These are phyloP conservation scores for Alternaria burnsii DNA, from an alignment of 2,329 filamentous ascomycete genomes.

Conservation along the genomic window DNA sequence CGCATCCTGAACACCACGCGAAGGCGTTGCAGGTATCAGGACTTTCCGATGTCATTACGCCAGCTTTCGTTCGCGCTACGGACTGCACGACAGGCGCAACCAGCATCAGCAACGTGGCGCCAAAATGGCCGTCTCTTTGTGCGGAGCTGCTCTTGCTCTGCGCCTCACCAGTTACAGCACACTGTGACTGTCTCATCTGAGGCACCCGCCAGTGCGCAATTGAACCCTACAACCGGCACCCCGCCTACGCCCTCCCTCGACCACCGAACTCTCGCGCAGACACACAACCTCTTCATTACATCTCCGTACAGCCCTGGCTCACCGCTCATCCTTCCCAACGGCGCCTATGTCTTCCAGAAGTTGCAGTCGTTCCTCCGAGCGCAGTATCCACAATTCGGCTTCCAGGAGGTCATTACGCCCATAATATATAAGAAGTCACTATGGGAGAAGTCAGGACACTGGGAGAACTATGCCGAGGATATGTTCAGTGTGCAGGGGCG, in stretches of 20 bases:
- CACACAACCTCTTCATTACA: slow-evolving; percentile 79
- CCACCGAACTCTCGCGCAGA: slow-evolving; percentile 60
- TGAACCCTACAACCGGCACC: slow-evolving; percentile 43
- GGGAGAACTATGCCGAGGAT: slow-evolving; percentile 89
- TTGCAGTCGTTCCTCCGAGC: slow-evolving; percentile 81
- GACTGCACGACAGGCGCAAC: slow-evolving; percentile 17
- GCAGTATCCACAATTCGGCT: slow-evolving; percentile 85
- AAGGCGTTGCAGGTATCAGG: slow-evolving; percentile 23
- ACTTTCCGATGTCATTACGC: slow-evolving; percentile 45
- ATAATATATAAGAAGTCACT: slow-evolving; percentile 90
- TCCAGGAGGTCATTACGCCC: slow-evolving; percentile 87
- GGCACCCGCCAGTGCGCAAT: slow-evolving; percentile 28
- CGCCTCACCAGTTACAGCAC: slow-evolving; percentile 37
- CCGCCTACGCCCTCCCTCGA: slow-evolving; percentile 55
- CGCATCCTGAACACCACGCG: slow-evolving; percentile 26
- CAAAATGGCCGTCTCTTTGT: slow-evolving; percentile 21
- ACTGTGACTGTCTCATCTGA: slow-evolving; percentile 31
- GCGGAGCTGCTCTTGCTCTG: slow-evolving; percentile 48
- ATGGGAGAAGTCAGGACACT: slow-evolving; percentile 86
- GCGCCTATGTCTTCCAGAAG: slow-evolving; percentile 83
- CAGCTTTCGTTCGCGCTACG: slow-evolving; percentile 28
- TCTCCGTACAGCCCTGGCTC: slow-evolving; percentile 85
- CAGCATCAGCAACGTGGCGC: slow-evolving; percentile 2
- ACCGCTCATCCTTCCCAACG: slow-evolving; percentile 83
- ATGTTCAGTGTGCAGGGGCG: slow-evolving; percentile 82